Base-by-base conservation (phyloP, 192 early-diverging fungal species). In the Dimargaris cristalligena region DNA sequence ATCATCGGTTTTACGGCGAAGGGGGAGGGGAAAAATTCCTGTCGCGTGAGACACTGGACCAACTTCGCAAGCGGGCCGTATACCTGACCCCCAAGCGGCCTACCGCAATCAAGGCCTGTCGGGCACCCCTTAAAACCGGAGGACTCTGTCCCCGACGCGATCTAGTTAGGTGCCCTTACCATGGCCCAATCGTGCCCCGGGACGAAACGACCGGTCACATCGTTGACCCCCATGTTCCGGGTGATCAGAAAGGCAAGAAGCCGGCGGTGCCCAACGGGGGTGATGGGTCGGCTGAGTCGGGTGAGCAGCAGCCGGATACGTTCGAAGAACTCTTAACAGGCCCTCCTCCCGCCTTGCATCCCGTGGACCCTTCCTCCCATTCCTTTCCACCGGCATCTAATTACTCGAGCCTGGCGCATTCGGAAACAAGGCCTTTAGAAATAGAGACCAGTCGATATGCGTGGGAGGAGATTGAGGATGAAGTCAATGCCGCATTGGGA, bases 91-190 rank as follows among this genome's bases (percentile, higher is more conserved):
- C 70, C 0, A 47, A 69, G 16, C 44, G 58, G 22, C 70, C 66
- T 16, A 44, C 67, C 44, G 64, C 68, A 35, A 73, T 83, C 35
- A 78, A 74, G 74, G 78, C 78, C 1, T 86, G 84, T 50, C 71
- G 79, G 13, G 78, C 74, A 20, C 81, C 84, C 20, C 62, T 86
- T 41, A 72, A 67, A 23, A 78, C 70, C 58, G 81, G 84, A 9
- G 64, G 67, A 41, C 68, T 86, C 25, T 86, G 84, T 54, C 75
- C 75, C 28, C 66, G 84, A 11, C 71, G 78, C 22, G 84, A 86
- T 58, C 62, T 86, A 34, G 71, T 79, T 1, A 77, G 74, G 26
- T 86, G 84, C 59, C 84, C 84, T 9, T 80, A 78, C 44, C 84
- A 86, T 62, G 84, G 84, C 0, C 59, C 45, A 16, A 69, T 82